These are phyloP conservation scores for Prunus fruticosa DNA, from an alignment of 306 rosid genomes.

Conservation along the genomic window DNA sequence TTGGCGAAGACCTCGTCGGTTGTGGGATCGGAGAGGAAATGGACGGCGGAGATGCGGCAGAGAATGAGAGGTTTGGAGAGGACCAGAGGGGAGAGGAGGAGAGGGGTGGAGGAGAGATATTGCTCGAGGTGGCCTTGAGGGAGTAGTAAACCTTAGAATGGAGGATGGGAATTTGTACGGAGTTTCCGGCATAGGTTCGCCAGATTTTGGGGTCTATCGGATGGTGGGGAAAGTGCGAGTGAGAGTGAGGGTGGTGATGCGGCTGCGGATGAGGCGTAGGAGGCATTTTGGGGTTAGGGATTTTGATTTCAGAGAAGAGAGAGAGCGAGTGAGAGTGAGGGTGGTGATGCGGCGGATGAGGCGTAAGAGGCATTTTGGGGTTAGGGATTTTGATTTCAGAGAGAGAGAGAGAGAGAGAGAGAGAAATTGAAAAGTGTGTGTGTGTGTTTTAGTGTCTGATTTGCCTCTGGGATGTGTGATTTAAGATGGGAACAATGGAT, in stretches of 20 bases:
- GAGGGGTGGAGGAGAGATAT: conserved; percentile 28
- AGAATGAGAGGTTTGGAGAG: conserved; percentile 33
- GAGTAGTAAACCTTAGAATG: conserved; percentile 58
- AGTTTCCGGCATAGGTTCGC: conserved; percentile 58
- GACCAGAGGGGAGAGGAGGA: conserved; percentile 33
- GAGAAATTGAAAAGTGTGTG: not conserved
- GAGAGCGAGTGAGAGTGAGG: too few relatives aligned
- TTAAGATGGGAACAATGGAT: too few relatives aligned
- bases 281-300: conserved; percentile 23
- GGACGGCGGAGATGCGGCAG: conserved; percentile 33
- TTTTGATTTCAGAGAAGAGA: not conserved
- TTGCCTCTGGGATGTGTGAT: conserved; percentile 1
- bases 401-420: not conserved
- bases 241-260: not conserved
- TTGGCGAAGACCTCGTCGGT: conserved; percentile 70
- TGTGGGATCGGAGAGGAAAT: conserved; percentile 45
- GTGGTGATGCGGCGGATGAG: not conserved
- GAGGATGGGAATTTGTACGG: conserved; percentile 41
- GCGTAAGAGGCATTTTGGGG: conserved; percentile 24
- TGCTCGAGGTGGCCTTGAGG: conserved; percentile 76
- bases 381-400: not conserved
- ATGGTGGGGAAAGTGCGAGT: conserved; percentile 11
- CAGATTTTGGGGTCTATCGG: conserved; percentile 43
- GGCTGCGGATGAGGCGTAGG: conserved; percentile 1
- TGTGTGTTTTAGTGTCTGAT: not conserved